These are phyloP conservation scores for Macaranga tanarius DNA, from an alignment of 441 rosid genomes.

Conservation along the genomic window DNA sequence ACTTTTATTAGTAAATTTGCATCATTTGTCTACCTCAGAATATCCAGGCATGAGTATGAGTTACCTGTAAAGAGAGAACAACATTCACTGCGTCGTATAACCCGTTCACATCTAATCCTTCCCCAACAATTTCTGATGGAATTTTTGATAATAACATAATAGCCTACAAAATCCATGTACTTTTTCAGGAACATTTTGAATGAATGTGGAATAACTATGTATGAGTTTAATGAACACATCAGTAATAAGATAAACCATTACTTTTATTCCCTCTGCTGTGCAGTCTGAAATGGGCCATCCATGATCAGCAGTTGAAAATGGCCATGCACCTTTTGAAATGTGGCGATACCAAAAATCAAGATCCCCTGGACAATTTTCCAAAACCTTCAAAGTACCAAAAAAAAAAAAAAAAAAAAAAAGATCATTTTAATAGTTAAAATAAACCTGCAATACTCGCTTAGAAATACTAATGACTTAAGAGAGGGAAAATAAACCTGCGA, in stretches of 20 bases:
- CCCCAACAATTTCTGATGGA: constrained; percentile 73
- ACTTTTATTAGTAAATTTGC: not conserved
- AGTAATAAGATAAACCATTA: constrained; percentile 32
- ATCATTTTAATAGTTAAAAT: constrained; percentile 3
- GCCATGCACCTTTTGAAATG: constrained; percentile 99
- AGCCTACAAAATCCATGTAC: constrained; percentile 48
- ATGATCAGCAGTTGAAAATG: constrained; percentile 93
- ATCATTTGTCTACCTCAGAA: not conserved
- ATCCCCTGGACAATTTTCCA: constrained; percentile 81
- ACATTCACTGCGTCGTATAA: constrained; percentile 86
- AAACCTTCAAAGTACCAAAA: constrained; percentile 49
- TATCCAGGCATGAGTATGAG: not conserved
- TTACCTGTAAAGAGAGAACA: constrained; percentile 86
- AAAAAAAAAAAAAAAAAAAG: constrained; percentile 15
- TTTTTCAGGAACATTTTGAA: constrained; percentile 20
- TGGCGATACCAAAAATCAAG: constrained; percentile 83
- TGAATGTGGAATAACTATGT: not conserved
- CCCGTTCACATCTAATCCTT: constrained; percentile 52
- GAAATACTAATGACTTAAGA: constrained; percentile 17
- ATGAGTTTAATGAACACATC: not conserved
- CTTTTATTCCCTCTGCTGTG: constrained; percentile 94
- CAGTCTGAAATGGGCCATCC: constrained; percentile 99
- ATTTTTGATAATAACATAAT: constrained; percentile 65
- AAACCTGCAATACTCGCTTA: constrained; percentile 10
- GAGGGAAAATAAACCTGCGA: constrained; percentile 60